Evolutionary conservation across 2,329 filamentous ascomycete species (phyloP).

Genomic region (Colletotrichum sp.): DNA sequence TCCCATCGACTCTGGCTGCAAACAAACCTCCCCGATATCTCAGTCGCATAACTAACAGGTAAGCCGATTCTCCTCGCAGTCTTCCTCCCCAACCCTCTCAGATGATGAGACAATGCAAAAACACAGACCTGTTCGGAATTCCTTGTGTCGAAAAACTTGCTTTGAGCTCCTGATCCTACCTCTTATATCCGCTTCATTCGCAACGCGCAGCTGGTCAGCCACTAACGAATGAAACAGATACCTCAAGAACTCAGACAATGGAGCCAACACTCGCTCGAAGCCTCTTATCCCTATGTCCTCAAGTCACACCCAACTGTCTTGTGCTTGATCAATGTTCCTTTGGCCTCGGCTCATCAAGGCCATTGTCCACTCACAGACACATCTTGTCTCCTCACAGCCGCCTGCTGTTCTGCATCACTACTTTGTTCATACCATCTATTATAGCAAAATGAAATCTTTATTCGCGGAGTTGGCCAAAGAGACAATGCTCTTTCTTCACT

Average conservation of each 20-base stretch:
- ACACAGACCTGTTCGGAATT: constrained; percentile 40
- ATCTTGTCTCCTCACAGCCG: neutral
- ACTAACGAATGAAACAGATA: constrained; percentile 6
- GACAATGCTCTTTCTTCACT: neutral
- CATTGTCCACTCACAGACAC: neutral
- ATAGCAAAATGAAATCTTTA: neutral
- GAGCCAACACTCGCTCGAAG: neutral
- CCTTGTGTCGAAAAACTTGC: constrained; percentile 32
- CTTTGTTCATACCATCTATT: neutral
- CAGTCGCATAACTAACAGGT: neutral
- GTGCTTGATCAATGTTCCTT: neutral
- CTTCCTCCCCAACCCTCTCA: neutral
- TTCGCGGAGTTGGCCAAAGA: neutral
- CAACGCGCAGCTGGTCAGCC: neutral
- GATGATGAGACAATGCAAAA: constrained; percentile 33
- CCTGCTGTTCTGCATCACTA: neutral
- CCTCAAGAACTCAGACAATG: neutral
- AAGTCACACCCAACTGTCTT: neutral
- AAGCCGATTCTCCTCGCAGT: neutral
- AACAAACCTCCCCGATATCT: neutral
- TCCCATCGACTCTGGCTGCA: neutral
- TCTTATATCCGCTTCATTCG: neutral
- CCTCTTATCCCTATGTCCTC: neutral
- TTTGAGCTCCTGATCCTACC: constrained; percentile 22
- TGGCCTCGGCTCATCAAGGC: neutral